These are phyloP conservation scores for Rugonectria rugulosa DNA, from an alignment of 2,329 filamentous ascomycete species.

Conservation along the genomic window DNA sequence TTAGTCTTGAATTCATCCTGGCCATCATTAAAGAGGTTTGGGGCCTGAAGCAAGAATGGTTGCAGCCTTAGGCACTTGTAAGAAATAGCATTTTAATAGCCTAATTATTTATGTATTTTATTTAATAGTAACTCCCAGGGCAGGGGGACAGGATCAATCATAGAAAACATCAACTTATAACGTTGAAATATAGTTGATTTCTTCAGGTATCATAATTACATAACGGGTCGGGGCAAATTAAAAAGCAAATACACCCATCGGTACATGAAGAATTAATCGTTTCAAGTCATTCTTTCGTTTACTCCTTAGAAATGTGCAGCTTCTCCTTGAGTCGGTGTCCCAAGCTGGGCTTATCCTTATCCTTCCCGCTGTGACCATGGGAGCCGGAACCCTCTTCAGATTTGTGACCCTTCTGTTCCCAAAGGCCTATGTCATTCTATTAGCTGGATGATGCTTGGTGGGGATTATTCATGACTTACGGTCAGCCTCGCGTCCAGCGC, in stretches of 20 bases:
- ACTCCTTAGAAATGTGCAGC: slow-evolving; percentile 60
- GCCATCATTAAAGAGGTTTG: too few relatives aligned
- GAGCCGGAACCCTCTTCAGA: slow-evolving; percentile 15
- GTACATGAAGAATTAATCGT: not conserved
- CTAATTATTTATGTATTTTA: too few relatives aligned
- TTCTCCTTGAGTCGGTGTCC: slow-evolving; percentile 75
- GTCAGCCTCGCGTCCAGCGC: slow-evolving; percentile 72
- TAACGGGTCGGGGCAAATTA: not conserved
- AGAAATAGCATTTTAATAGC: too few relatives aligned
- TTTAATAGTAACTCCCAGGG: too few relatives aligned
- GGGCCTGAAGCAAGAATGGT: too few relatives aligned
- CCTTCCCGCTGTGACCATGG: slow-evolving; percentile 40
- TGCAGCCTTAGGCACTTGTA: too few relatives aligned
- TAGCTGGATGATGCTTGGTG: not conserved
- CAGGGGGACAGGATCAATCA: too few relatives aligned
- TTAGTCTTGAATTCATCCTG: too few relatives aligned
- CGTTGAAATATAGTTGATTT: too few relatives aligned
- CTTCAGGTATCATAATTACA: not conserved
- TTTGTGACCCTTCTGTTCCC: slow-evolving; percentile 45
- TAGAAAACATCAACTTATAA: too few relatives aligned
- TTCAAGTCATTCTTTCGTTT: slow-evolving; percentile 27
- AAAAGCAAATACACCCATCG: not conserved
- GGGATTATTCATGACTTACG: slow-evolving; percentile 57
- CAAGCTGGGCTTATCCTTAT: slow-evolving; percentile 61
- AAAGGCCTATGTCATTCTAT: slow-evolving; percentile 36